Evolutionary conservation across 2,329 filamentous ascomycete species (phyloP).

Genomic region (Fusarium avenaceum): DNA sequence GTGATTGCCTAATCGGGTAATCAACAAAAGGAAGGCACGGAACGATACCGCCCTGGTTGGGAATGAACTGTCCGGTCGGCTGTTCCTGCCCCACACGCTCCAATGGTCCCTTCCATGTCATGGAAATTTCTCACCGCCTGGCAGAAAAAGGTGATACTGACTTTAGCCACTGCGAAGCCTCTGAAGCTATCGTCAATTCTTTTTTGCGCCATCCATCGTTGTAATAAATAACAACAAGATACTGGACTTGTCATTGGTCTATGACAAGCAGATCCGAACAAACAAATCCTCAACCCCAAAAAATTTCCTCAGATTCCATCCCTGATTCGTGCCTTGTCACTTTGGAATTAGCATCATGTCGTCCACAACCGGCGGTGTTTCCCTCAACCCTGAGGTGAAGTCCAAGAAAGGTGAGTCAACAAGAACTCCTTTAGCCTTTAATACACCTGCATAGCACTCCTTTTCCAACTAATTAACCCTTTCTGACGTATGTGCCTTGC

Average conservation of each 20-base stretch:
- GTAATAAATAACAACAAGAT: constrained; percentile 7
- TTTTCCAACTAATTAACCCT: neutral
- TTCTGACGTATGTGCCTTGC: constrained; percentile 14
- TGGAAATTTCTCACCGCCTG: constrained; percentile 48
- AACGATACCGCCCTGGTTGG: constrained; percentile 6
- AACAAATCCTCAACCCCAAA: no score
- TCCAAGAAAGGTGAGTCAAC: constrained; percentile 35
- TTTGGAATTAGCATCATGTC: constrained; percentile 19
- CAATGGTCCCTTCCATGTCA: neutral
- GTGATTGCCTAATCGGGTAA: constrained; percentile 44
- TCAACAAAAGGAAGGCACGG: constrained; percentile 19
- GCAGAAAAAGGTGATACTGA: constrained; percentile 50
- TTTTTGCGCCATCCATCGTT: constrained; percentile 23
- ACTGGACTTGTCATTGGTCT: constrained; percentile 1
- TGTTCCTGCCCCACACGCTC: constrained; percentile 17
- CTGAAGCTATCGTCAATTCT: constrained; percentile 40
- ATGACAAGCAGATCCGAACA: neutral
- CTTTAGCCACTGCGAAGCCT: constrained; percentile 13
- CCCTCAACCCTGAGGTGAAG: constrained; percentile 39
- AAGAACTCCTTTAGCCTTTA: neutral
- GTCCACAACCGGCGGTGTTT: constrained; percentile 21
- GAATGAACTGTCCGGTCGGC: neutral
- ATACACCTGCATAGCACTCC: neutral
- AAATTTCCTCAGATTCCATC: neutral
- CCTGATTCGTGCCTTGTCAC: constrained; percentile 9